Conservation (phyloP, 352 stramenopile genomes). For the Plasmopara viticola region DNA sequence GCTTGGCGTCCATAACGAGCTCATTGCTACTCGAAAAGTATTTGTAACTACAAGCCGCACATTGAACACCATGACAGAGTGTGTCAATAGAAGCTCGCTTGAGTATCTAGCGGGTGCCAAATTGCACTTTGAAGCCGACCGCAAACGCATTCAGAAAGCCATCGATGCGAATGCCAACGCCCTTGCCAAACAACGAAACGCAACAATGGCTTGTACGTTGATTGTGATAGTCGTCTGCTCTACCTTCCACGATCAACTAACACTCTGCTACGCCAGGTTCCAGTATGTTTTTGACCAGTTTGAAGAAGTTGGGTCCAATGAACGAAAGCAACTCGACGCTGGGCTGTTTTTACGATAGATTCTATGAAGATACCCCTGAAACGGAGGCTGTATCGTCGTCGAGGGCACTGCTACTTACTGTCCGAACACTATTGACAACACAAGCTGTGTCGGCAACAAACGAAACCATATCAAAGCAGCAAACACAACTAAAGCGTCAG, state of each 20-base stretch:
- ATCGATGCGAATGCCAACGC: conserved; percentile 25
- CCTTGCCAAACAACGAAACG: conserved; percentile 11
- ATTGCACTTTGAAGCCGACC: conserved; percentile 22
- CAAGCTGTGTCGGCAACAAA: conserved; percentile 17
- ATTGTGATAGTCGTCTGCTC: neutral
- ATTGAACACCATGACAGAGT: conserved; percentile 29
- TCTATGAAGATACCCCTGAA: conserved; percentile 23
- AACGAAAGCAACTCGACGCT: conserved; percentile 21
- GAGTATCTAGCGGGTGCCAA: conserved; percentile 24
- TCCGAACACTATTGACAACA: conserved; percentile 24
- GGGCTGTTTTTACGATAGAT: conserved; percentile 22
- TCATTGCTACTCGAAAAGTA: conserved; percentile 22
- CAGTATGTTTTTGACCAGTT: conserved; percentile 14
- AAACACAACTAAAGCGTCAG: conserved; percentile 21
- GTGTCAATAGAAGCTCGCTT: conserved; percentile 26
- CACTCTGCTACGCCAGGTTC: conserved; percentile 13
- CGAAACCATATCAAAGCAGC: conserved; percentile 16
- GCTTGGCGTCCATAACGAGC: conserved; percentile 23
- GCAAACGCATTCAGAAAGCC: conserved; percentile 19
- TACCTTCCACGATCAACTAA: neutral
- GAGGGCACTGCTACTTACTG: conserved; percentile 17
- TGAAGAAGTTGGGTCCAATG: conserved; percentile 12
- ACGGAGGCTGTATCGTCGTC: conserved; percentile 20
- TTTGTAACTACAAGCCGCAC: conserved; percentile 27
- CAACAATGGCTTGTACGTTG: conserved; percentile 23